A percentile compares a stretch with the other conserved stretches of the same genome.
Conservation (phyloP, 2,329 filamentous ascomycete genomes). For the Xylaria sp. region DNA sequence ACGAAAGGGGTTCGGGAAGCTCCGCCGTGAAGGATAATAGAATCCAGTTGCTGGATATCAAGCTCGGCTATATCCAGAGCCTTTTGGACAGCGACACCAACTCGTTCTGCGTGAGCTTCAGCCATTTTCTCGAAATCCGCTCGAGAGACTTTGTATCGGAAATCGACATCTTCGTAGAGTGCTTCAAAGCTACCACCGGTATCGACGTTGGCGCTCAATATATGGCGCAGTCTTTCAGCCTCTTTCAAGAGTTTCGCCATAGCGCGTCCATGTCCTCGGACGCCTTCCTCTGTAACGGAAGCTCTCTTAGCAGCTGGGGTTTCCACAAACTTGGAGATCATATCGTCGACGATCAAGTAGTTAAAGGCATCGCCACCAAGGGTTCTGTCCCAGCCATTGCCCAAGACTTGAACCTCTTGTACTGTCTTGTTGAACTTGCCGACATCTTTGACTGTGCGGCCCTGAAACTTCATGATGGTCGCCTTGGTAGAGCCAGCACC, state of each 20-base stretch:
- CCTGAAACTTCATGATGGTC: constrained; percentile 89
- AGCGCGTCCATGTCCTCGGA: constrained; percentile 81
- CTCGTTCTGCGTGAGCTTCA: constrained; percentile 71
- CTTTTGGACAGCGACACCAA: constrained; percentile 74
- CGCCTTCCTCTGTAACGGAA: constrained; percentile 67
- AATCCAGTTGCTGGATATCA: constrained; percentile 80
- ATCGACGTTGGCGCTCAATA: constrained; percentile 92
- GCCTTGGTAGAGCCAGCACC: constrained; percentile 94
- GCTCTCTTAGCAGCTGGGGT: constrained; percentile 73
- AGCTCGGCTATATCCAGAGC: constrained; percentile 80
- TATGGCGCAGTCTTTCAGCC: constrained; percentile 84
- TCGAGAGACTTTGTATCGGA: constrained; percentile 88
- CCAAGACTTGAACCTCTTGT: constrained; percentile 91
- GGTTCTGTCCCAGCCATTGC: constrained; percentile 86
- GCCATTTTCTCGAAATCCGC: constrained; percentile 84
- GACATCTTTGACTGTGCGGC: constrained; percentile 86
- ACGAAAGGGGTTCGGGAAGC: constrained; percentile 92
- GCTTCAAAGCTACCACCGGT: constrained; percentile 85
- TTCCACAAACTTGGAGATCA: constrained; percentile 81
- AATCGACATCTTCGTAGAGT: constrained; percentile 90
- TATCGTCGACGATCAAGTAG: constrained; percentile 86
- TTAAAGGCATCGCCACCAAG: constrained; percentile 93
- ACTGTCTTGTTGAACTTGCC: constrained; percentile 96
- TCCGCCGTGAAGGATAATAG: constrained; percentile 92
- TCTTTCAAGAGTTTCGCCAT: constrained; percentile 94